Conservation (phyloP, 495 filamentous ascomycete species). For the Podospora pseudocomata region DNA sequence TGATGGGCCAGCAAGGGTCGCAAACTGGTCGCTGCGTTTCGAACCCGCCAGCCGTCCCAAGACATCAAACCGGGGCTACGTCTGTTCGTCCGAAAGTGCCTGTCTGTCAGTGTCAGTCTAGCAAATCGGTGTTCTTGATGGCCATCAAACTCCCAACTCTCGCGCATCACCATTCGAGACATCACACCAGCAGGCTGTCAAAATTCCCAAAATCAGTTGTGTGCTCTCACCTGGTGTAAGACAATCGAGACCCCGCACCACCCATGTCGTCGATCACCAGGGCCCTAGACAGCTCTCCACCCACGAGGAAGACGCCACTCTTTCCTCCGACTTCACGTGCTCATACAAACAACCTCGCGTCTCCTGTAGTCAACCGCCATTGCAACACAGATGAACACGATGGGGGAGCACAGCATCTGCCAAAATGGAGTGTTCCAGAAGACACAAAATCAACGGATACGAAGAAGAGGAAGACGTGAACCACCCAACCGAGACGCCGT, state of each 20-base stretch:
- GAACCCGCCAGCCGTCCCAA: neutral
- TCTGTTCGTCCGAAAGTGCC: neutral
- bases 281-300: neutral
- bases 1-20: neutral
- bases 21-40: neutral
- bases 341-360: neutral
- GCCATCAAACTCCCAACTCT: neutral
- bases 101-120: neutral
- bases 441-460: neutral
- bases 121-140: neutral
- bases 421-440: constrained; percentile 3
- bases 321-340: neutral
- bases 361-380: neutral
- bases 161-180: no score
- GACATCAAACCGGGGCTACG: neutral
- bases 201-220: neutral
- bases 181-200: neutral
- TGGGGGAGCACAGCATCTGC: constrained; percentile 20
- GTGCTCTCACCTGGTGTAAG: neutral
- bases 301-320: neutral
- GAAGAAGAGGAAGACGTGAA: constrained; percentile 21
- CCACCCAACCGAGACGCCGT: constrained; percentile 23
- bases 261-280: neutral
- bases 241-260: neutral
- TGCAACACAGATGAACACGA: neutral